Base-by-base conservation (phyloP, 2,329 filamentous ascomycete species). In the Pseudocercospora eumusae region DNA sequence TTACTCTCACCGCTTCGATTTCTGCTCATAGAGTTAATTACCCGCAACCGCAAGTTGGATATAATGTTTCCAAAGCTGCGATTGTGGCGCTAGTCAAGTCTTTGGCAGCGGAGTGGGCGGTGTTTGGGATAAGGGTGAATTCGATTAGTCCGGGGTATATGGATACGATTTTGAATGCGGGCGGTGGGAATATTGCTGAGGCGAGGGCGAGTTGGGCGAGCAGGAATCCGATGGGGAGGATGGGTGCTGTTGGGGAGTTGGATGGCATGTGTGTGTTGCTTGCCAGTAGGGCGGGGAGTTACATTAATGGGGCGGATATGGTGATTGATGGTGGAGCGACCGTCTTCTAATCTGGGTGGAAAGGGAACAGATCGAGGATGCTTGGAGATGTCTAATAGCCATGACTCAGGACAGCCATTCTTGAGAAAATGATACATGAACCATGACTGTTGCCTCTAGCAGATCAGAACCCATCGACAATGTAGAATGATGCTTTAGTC, bases 101-200 rank as follows among this genome's bases (percentile, higher is more conserved):
- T 36, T 75, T 92, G 15, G 89, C 89, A 0, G 88, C 86, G 0
- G 90, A 93, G 74, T 92, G 89, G 89, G 87, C 86, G 0, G 76
- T 79, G 1, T 82, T 88, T 71, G 89, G 90, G 0, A 90, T 93
- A 63, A 77, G 87, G 2, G 86, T 89, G 4, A 92, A 93, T 68
- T 84, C 81, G 18, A 81, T 93, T 49, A 86, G 82, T 42, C 90
- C 90, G 0, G 89, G 89, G 0, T 92, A 92, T 68, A 91, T 92
- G 86, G 88, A 91, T 69, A 91, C 88, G 0, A 84, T 90, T 11
- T 75, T 92, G 53, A 92, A 91, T 69, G 75, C 74, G 21, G 75
- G 75, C 1, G 71, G 68, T 1, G 75, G 75, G 1, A 70, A 68
- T 27, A 68, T 77, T 31, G 68, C 68, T n/a, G 67, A 74, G 49